Conservation (phyloP, 441 rosid species). For the Metrosideros polymorpha region DNA sequence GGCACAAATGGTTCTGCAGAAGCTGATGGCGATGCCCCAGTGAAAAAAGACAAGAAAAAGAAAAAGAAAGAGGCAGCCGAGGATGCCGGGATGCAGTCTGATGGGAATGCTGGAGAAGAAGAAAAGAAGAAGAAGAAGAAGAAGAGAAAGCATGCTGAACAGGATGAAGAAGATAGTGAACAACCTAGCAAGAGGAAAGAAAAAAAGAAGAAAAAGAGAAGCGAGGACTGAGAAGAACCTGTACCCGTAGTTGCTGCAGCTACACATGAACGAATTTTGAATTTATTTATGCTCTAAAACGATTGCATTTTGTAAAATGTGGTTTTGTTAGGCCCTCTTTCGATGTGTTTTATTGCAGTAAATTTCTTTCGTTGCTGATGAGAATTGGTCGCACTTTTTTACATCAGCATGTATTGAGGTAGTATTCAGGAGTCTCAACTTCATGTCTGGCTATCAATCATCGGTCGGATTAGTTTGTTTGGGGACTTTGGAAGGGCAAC, state of each 20-base stretch:
- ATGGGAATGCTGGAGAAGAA: conserved; percentile 14
- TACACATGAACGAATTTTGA: neutral
- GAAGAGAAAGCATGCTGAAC: conserved; percentile 57
- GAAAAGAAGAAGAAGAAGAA: conserved; percentile 31
- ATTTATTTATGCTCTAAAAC: neutral
- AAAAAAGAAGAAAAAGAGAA: conserved; percentile 40
- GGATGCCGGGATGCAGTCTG: neutral
- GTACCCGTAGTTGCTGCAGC: neutral
- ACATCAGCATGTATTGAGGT: neutral
- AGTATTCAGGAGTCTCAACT: neutral
- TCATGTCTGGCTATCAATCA: neutral
- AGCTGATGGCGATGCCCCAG: conserved; percentile 15
- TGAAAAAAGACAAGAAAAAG: conserved; percentile 34
- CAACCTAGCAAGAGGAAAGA: conserved; percentile 40
- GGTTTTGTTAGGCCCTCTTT: neutral
- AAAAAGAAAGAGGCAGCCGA: conserved; percentile 25
- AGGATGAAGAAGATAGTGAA: conserved; percentile 25
- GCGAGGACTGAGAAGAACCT: conserved; percentile 14
- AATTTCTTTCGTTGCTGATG: conserved; percentile 4
- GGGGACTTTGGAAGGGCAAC: neutral
- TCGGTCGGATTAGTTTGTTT: neutral
- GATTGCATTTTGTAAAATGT: neutral
- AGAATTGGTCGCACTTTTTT: neutral
- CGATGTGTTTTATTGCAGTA: neutral
- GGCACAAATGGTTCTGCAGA: conserved; percentile 18